Conservation (phyloP, 129 eudicot genomes). For the Artemisia annua region DNA sequence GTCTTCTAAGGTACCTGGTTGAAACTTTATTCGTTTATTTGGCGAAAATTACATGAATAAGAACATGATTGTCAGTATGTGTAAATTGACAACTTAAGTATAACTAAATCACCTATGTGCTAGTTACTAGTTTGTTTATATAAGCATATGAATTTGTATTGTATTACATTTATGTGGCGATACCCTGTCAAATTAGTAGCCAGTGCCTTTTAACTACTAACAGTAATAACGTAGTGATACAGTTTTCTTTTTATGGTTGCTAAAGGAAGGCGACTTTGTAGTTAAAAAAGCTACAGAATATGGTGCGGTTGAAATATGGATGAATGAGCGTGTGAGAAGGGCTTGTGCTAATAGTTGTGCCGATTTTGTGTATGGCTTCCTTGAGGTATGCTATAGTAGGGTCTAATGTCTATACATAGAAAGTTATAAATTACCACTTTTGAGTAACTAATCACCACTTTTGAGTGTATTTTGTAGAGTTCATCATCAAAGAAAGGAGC, state of each 20-base stretch:
- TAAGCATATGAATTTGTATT: not conserved
- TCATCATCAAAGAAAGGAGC: slow-evolving; percentile 87
- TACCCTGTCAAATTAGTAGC: slow-evolving; percentile 9
- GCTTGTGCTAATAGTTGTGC: slow-evolving; percentile 98
- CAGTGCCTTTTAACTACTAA: slow-evolving; percentile 1
- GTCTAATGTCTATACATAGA: not conserved
- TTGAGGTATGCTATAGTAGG: slow-evolving; percentile 59
- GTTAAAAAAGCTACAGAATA: slow-evolving; percentile 96
- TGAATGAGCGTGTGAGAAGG: slow-evolving; percentile 98
- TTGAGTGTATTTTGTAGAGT: slow-evolving; percentile 41
- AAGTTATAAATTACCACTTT: not conserved
- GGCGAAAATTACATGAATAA: not conserved
- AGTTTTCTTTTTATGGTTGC: slow-evolving; percentile 27
- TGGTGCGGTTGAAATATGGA: slow-evolving; percentile 99
- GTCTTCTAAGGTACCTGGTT: slow-evolving; percentile 60
- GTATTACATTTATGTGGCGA: not conserved
- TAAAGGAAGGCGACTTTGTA: slow-evolving; percentile 85
- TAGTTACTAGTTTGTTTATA: not conserved
- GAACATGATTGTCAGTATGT: too few relatives aligned
- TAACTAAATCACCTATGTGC: not conserved
- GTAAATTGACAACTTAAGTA: too few relatives aligned
- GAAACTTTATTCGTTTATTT: slow-evolving; percentile 5
- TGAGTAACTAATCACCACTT: not conserved
- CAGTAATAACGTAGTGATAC: slow-evolving; percentile 23
- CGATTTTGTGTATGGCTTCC: slow-evolving; percentile 87